A percentile compares a stretch with the other conserved stretches of the same genome.
phyloP scores from a whole-genome alignment of 2,329 filamentous ascomycete species.

The Leptographium flavum region DNA sequence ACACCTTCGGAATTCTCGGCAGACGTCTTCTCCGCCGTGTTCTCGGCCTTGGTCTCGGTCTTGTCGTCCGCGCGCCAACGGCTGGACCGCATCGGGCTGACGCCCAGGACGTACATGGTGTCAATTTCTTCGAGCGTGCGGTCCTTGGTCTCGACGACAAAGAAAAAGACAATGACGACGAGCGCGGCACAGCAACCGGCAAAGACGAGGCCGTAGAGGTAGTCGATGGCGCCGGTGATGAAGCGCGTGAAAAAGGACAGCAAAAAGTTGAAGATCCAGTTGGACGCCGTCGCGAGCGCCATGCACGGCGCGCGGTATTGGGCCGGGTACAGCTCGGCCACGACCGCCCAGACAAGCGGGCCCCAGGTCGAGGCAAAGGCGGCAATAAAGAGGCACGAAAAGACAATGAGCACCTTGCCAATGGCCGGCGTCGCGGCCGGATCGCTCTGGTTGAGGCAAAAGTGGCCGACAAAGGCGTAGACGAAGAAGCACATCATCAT shows the following conservation, averaged over 20 bases:
- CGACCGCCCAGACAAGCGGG: slow-evolving; percentile 35
- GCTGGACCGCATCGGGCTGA: slow-evolving; percentile 4
- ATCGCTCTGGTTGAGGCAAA: slow-evolving; percentile 35
- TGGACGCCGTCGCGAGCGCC: slow-evolving; percentile 54
- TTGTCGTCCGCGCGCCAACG: not conserved
- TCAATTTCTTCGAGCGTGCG: slow-evolving; percentile 73
- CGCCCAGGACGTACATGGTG: slow-evolving; percentile 28
- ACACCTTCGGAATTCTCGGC: too few relatives aligned
- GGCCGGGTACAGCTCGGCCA: slow-evolving; percentile 47
- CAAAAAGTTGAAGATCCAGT: slow-evolving; percentile 23
- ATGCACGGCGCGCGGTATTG: slow-evolving; percentile 49
- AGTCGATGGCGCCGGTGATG: slow-evolving; percentile 48
- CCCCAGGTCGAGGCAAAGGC: slow-evolving; percentile 63
- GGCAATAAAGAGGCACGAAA: slow-evolving; percentile 53
- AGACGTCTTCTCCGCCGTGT: too few relatives aligned
- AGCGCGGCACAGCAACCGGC: slow-evolving; percentile 49
- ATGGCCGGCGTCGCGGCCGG: slow-evolving; percentile 37
- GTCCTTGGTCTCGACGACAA: slow-evolving; percentile 80
- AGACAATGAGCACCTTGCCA: slow-evolving; percentile 39
- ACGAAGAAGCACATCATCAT: slow-evolving; percentile 33
- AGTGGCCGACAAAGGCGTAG: slow-evolving; percentile 37
- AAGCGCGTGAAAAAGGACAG: slow-evolving; percentile 3
- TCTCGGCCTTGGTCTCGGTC: not conserved
- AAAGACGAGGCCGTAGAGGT: slow-evolving; percentile 59
- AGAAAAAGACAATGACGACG: slow-evolving; percentile 52